Evolutionary conservation across 176 grass and related monocot genomes (phyloP).

Genomic region (Bonia amplexicaulis): DNA sequence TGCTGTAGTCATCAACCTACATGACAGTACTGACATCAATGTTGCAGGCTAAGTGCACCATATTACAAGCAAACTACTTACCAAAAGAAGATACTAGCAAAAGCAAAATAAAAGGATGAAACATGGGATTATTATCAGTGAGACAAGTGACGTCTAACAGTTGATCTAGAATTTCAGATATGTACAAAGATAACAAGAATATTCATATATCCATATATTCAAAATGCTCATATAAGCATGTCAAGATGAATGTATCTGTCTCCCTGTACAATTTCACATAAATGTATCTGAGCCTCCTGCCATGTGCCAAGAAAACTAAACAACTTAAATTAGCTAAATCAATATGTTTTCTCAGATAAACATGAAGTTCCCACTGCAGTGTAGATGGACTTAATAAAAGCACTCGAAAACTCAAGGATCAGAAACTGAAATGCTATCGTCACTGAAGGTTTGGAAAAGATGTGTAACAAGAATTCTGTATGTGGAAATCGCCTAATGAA

Average conservation of each 20-base stretch:
- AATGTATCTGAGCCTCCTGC: neutral
- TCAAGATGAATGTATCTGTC: neutral
- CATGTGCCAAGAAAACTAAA: neutral
- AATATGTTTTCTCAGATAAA: neutral
- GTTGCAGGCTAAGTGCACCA: neutral
- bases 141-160: neutral
- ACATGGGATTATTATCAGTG: neutral
- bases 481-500: neutral
- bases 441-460: neutral
- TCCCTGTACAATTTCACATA: neutral
- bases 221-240: neutral
- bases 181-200: conserved; percentile 7
- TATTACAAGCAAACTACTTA: neutral
- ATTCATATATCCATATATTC: neutral
- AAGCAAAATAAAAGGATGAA: neutral
- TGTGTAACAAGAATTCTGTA: neutral
- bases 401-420: neutral
- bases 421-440: neutral
- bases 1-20: conserved; percentile 85
- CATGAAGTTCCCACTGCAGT: neutral
- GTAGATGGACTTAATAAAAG: neutral
- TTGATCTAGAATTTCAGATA: conserved; percentile 5
- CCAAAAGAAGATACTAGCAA: neutral
- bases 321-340: neutral
- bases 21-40: conserved; percentile 21